A percentile compares a stretch with the other conserved stretches of the same genome.
These are phyloP conservation scores for Bruguiera gymnorhiza DNA, from an alignment of 345 rosid species.

Conservation along the genomic window DNA sequence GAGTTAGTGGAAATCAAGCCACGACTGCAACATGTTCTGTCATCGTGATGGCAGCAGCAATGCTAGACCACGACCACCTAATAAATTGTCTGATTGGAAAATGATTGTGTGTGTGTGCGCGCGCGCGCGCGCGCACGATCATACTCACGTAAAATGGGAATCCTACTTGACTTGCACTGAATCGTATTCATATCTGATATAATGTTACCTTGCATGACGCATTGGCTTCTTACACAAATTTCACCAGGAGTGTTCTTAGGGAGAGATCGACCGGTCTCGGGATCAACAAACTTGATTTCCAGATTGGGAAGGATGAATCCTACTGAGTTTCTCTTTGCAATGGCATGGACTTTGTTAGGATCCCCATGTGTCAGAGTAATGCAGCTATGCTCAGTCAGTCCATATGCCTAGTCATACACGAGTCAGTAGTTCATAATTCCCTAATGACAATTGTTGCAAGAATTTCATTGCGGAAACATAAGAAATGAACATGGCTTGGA, in stretches of 20 bases:
- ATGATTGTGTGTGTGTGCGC: too few species aligned
- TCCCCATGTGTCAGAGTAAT: constrained; percentile 81
- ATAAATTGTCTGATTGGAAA: too few species aligned
- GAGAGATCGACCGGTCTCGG: constrained; percentile 63
- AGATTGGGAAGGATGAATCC: constrained; percentile 85
- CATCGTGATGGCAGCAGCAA: too few species aligned
- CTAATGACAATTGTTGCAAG: too few species aligned
- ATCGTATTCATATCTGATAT: too few species aligned
- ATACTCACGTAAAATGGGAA: too few species aligned
- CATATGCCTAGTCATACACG: constrained; percentile 58
- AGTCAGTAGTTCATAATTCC: too few species aligned
- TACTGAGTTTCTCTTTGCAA: constrained; percentile 78
- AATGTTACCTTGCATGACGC: constrained; percentile 74
- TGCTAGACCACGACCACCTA: too few species aligned
- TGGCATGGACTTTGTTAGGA: constrained; percentile 43
- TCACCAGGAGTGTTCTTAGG: constrained; percentile 72
- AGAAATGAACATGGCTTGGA: too few species aligned
- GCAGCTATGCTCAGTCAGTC: constrained; percentile 97
- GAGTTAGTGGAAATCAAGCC: constrained; percentile 1
- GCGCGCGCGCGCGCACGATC: too few species aligned
- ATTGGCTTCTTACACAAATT: constrained; percentile 85
- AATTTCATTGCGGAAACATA: too few species aligned
- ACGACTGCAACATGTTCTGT: not conserved
- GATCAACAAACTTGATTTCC: constrained; percentile 84
- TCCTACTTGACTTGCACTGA: too few species aligned